Conservation (phyloP, 2,329 filamentous ascomycete genomes). For the Cladosporium halotolerans region DNA sequence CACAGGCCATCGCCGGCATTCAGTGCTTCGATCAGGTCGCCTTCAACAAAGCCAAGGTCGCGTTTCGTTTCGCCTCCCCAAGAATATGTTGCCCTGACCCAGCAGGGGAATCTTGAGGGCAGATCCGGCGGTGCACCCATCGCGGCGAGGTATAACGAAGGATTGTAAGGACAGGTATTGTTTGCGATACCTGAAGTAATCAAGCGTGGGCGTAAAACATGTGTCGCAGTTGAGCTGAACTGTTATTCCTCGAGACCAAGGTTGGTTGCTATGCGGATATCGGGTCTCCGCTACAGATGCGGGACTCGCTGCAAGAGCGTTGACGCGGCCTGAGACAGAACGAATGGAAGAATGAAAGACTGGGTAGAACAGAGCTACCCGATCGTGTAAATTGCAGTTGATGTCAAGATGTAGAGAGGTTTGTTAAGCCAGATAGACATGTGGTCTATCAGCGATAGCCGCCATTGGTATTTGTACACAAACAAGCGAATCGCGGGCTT, state of each 20-base stretch:
- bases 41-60: slow-evolving; percentile 94
- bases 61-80: slow-evolving; percentile 62
- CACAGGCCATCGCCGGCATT: slow-evolving; percentile 96
- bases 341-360: background rate
- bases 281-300: slow-evolving; percentile 3
- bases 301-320: slow-evolving; percentile 4
- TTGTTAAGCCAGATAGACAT: no score
- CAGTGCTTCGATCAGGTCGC: slow-evolving; percentile 94
- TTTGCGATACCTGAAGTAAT: background rate
- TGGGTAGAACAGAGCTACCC: background rate
- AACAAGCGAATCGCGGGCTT: no score
- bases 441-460: no score
- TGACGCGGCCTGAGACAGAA: slow-evolving; percentile 1
- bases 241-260: slow-evolving; percentile 2
- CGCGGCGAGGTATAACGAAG: background rate
- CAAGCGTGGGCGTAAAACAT: slow-evolving; percentile 1
- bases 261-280: slow-evolving; percentile 6
- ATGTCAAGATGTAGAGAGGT: no score
- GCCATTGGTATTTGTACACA: no score
- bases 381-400: no score
- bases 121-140: slow-evolving; percentile 16
- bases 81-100: slow-evolving; percentile 36
- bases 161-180: slow-evolving; percentile 5
- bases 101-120: slow-evolving; percentile 34
- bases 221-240: slow-evolving; percentile 4